Evolutionary conservation across 106 monocot genomes (phyloP).

Genomic region (Ottelia alismoides): DNA sequence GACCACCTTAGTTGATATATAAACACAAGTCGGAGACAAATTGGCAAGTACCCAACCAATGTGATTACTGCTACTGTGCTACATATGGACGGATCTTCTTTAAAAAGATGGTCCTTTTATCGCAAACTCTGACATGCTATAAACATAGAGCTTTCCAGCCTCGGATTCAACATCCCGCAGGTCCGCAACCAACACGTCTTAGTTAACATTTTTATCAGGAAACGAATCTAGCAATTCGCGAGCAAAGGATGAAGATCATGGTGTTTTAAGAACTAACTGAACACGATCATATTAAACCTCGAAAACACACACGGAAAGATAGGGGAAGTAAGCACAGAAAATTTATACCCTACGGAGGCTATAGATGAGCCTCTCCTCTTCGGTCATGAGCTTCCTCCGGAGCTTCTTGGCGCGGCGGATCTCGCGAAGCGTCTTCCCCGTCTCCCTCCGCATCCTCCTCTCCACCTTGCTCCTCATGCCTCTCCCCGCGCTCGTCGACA

Average conservation of each 20-base stretch:
- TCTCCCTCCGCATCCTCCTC: constrained; percentile 88
- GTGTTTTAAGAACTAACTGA: not conserved
- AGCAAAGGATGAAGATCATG: not conserved
- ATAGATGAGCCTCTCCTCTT: constrained; percentile 93
- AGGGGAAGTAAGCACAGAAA: not conserved
- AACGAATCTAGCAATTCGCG: not conserved
- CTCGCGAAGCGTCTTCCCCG: constrained; percentile 83
- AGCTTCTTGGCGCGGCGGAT: constrained; percentile 80
- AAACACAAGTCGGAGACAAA: too few relatives aligned
- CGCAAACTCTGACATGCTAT: too few relatives aligned
- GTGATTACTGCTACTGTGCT: too few relatives aligned
- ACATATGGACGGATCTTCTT: too few relatives aligned
- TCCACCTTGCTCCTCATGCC: constrained; percentile 92
- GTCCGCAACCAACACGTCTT: not conserved
- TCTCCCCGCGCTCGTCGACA: constrained; percentile 65
- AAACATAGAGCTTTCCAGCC: too few relatives aligned
- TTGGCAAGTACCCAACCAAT: too few relatives aligned
- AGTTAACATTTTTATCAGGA: not conserved
- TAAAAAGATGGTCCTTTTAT: too few relatives aligned
- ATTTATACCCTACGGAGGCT: constrained; percentile 70
- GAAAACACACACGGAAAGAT: constrained; percentile 1
- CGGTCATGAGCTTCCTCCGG: constrained; percentile 91
- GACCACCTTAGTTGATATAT: too few relatives aligned
- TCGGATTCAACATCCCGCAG: too few relatives aligned
- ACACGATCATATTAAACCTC: not conserved